These are phyloP conservation scores for Ophidiomyces ophidiicola DNA, from an alignment of 2,329 filamentous ascomycete genomes.

Conservation along the genomic window DNA sequence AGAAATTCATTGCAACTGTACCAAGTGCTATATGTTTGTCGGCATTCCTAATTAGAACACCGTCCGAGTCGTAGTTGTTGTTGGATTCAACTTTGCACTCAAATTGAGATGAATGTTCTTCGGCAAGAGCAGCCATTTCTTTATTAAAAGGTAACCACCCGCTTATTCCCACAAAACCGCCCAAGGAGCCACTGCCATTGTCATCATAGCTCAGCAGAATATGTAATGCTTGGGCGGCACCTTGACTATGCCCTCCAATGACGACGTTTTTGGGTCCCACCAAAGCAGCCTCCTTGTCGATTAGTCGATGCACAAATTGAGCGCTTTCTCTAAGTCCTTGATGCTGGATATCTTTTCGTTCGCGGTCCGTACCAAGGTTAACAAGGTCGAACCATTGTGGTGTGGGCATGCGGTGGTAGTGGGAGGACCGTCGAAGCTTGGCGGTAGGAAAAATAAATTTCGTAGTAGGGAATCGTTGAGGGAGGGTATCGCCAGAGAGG, in stretches of 20 bases:
- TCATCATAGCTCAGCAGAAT: constrained; percentile 15
- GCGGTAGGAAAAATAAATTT: constrained; percentile 31
- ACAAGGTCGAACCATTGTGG: constrained; percentile 33
- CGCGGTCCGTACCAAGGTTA: constrained; percentile 15
- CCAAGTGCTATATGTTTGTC: not conserved
- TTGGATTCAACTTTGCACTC: too few relatives aligned
- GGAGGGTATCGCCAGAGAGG: constrained; percentile 18
- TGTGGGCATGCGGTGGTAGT: constrained; percentile 19
- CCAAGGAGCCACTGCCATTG: constrained; percentile 15
- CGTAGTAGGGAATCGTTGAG: constrained; percentile 23
- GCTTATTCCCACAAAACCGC: constrained; percentile 36
- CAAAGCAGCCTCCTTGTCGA: constrained; percentile 16
- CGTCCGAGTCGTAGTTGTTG: too few relatives aligned
- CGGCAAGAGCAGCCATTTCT: constrained; percentile 24
- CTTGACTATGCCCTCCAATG: constrained; percentile 20
- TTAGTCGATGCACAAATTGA: constrained; percentile 15
- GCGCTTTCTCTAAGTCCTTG: constrained; percentile 18
- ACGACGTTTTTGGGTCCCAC: constrained; percentile 17
- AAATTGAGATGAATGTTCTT: not conserved
- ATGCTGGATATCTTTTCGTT: constrained; percentile 17
- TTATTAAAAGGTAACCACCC: constrained; percentile 31
- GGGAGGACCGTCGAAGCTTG: constrained; percentile 16
- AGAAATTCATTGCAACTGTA: constrained; percentile 9
- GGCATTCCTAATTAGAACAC: not conserved
- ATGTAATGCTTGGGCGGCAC: constrained; percentile 16